Percentiles rank a stretch among this genome's conserved stretches.
Conservation (phyloP, 2,329 filamentous ascomycete species). For the Botrytis aclada region DNA sequence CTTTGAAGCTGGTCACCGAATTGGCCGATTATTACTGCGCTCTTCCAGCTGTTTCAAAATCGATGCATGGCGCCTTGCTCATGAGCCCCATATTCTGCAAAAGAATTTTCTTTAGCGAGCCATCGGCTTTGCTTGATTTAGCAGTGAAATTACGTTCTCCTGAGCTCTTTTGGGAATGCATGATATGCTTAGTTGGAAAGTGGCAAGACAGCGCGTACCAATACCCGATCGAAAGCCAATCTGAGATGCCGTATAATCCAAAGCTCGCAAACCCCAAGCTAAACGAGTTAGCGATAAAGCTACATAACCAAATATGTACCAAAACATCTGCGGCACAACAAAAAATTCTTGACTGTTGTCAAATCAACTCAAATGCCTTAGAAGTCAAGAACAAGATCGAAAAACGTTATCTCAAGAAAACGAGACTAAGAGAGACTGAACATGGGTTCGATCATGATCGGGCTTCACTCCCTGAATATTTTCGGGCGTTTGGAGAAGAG, state of each 20-base stretch:
- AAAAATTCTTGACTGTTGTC: neutral
- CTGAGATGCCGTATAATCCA: neutral
- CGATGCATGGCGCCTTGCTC: neutral
- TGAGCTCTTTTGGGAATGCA: neutral
- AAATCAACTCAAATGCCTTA: neutral
- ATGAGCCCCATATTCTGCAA: neutral
- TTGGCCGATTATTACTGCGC: neutral
- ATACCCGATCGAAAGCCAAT: neutral
- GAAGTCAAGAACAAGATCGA: neutral
- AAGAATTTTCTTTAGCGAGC: neutral
- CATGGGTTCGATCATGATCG: neutral
- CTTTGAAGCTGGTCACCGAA: neutral
- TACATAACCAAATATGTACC: neutral
- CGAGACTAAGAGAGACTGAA: neutral
- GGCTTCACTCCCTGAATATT: neutral
- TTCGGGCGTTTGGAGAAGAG: neutral
- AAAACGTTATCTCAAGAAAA: neutral
- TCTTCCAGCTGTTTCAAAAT: neutral
- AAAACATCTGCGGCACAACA: neutral
- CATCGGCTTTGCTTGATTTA: neutral
- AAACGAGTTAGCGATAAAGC: neutral
- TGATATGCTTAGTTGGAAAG: neutral
- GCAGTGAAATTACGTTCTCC: neutral
- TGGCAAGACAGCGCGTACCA: neutral
- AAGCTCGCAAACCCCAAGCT: neutral